phyloP scores from a whole-genome alignment of 306 rosid genomes.

The Begonia fuchsioides region DNA sequence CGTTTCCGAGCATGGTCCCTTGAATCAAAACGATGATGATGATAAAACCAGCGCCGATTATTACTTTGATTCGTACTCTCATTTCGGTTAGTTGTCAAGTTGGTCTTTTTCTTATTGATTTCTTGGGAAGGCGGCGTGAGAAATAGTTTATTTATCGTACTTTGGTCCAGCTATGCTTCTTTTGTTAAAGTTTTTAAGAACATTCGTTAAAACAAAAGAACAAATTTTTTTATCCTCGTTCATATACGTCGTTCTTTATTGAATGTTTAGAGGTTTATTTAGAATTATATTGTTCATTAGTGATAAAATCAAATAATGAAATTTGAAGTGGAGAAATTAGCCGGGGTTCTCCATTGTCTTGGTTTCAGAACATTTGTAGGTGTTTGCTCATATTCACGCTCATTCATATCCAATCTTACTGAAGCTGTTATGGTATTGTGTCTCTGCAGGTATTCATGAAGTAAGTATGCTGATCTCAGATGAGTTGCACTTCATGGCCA shows the following conservation, averaged over 20 bases:
- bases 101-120: neutral
- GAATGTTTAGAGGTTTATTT: too few relatives aligned
- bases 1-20: conserved; percentile 6
- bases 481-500: too few relatives aligned
- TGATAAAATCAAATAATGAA: too few relatives aligned
- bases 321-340: too few relatives aligned
- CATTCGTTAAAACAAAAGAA: too few relatives aligned
- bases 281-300: too few relatives aligned
- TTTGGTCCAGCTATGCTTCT: neutral
- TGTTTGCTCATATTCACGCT: too few relatives aligned
- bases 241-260: too few relatives aligned
- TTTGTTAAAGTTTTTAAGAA: too few relatives aligned
- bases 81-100: conserved; percentile 45
- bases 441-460: conserved; percentile 92
- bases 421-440: conserved; percentile 9
- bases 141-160: neutral
- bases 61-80: conserved; percentile 95
- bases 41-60: conserved; percentile 93
- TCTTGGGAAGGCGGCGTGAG: neutral
- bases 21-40: conserved; percentile 23
- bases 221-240: too few relatives aligned
- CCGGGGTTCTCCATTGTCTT: too few relatives aligned
- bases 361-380: too few relatives aligned
- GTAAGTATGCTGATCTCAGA: conserved; percentile 40
- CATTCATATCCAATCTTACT: neutral